A percentile compares a stretch with the other conserved stretches of the same genome.
These are phyloP conservation scores for Piper longum DNA, from an alignment of 164 flowering plant genomes.

Conservation along the genomic window DNA sequence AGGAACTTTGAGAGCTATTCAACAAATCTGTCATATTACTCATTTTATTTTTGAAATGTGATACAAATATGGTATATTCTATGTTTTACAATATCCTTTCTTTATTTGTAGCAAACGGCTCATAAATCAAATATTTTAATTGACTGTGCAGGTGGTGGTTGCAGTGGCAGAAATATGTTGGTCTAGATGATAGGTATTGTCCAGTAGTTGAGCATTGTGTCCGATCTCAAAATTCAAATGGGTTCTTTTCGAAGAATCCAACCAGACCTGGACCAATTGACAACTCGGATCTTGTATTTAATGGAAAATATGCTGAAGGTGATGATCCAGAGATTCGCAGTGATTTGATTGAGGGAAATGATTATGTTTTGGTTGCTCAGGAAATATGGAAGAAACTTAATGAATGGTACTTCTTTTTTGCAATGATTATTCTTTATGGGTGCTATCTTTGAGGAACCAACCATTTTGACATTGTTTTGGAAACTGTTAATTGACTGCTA, in stretches of 20 bases:
- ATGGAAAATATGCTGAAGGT: conserved; percentile 18
- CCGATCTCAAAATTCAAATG: conserved; percentile 5
- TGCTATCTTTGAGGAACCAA: neutral
- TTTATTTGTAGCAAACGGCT: neutral
- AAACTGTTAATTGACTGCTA: neutral
- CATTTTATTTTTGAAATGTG: too few relatives aligned
- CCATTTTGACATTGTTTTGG: neutral
- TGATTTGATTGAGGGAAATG: conserved; percentile 51
- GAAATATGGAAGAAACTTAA: conserved; percentile 78
- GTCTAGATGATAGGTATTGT: conserved; percentile 19
- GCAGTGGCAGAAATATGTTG: conserved; percentile 60
- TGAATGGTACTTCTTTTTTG: conserved; percentile 32
- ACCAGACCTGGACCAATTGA: conserved; percentile 81
- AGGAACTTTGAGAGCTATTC: too few relatives aligned
- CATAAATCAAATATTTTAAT: too few relatives aligned
- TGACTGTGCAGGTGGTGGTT: conserved; percentile 62
- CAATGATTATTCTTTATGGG: neutral
- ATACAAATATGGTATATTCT: too few relatives aligned
- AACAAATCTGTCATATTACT: too few relatives aligned
- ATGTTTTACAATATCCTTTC: too few relatives aligned
- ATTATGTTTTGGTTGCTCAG: conserved; percentile 78
- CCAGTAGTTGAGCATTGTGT: conserved; percentile 6
- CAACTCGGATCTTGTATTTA: conserved; percentile 42
- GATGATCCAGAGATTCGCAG: conserved; percentile 38
- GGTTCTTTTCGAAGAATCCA: conserved; percentile 9